phyloP scores from a whole-genome alignment of 176 grass and related monocot species.

The Musa acuminata region DNA sequence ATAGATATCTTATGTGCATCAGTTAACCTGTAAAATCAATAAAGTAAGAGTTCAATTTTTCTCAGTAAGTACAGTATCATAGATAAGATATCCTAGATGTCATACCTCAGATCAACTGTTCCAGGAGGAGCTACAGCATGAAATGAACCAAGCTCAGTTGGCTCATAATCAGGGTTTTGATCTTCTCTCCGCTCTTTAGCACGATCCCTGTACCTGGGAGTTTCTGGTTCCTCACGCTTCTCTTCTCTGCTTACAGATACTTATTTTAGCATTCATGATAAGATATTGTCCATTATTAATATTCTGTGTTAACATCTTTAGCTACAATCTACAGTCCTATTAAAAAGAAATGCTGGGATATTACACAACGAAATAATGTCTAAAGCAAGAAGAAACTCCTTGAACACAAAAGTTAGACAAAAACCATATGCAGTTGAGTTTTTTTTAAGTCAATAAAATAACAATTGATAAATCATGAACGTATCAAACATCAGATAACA shows the following conservation, averaged over 20 bases:
- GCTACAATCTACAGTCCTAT: neutral
- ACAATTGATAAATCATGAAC: neutral
- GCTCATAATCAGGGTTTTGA: slow-evolving; percentile 97
- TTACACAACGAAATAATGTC: neutral
- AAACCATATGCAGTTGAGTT: neutral
- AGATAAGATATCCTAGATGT: slow-evolving; percentile 22
- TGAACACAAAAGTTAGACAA: neutral
- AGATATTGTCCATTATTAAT: neutral
- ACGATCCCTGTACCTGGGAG: slow-evolving; percentile 71
- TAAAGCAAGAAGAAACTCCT: neutral
- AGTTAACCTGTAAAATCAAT: slow-evolving; percentile 38
- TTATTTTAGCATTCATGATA: slow-evolving; percentile 7
- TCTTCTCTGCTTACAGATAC: slow-evolving; percentile 56
- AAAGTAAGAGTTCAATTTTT: neutral
- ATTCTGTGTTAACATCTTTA: neutral
- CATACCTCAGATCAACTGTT: slow-evolving; percentile 71
- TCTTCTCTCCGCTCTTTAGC: slow-evolving; percentile 96
- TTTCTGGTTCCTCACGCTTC: slow-evolving; percentile 78
- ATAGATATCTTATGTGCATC: slow-evolving; percentile 94
- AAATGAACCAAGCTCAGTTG: slow-evolving; percentile 92
- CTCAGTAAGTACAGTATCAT: neutral
- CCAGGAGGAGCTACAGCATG: slow-evolving; percentile 95
- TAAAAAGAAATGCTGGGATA: neutral
- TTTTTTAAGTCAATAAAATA: neutral
- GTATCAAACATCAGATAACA: neutral